phyloP scores from a whole-genome alignment of 805 yeast species.

The Metschnikowia corniflorae region DNA sequence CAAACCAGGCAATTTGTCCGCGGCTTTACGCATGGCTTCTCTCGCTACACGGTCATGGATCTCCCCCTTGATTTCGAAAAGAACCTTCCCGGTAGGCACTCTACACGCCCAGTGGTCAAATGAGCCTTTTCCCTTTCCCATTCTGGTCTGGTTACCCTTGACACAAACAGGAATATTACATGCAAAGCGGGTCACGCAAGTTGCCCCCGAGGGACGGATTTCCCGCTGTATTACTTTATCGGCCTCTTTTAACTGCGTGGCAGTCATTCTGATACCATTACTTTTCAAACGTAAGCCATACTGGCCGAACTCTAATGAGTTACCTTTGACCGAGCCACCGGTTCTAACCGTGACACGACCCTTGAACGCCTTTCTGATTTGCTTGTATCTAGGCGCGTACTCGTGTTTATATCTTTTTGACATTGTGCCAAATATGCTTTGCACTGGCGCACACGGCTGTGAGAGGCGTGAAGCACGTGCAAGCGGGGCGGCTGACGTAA shows the following conservation, averaged over 20 bases:
- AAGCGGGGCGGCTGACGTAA: no score
- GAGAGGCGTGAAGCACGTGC: no score
- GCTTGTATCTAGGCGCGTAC: slow-evolving; percentile 71
- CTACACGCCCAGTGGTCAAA: slow-evolving; percentile 97
- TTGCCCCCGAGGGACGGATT: slow-evolving; percentile 74
- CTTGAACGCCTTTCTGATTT: slow-evolving; percentile 75
- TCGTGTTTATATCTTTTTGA: slow-evolving; percentile 54
- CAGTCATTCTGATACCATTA: slow-evolving; percentile 83
- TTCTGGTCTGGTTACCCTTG: slow-evolving; percentile 98
- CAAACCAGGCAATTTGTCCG: slow-evolving; percentile 87
- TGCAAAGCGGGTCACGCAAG: slow-evolving; percentile 73
- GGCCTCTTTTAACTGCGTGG: slow-evolving; percentile 87
- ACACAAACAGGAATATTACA: slow-evolving; percentile 89
- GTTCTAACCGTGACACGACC: slow-evolving; percentile 93
- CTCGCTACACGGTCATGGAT: slow-evolving; percentile 87
- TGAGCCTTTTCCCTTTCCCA: slow-evolving; percentile 99
- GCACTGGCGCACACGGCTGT: no score
- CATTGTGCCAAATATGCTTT: slow-evolving; percentile 5
- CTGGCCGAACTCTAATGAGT: slow-evolving; percentile 73
- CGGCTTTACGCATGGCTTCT: slow-evolving; percentile 86
- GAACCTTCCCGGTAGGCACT: slow-evolving; percentile 91
- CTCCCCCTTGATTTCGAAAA: slow-evolving; percentile 78
- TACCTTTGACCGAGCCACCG: slow-evolving; percentile 92
- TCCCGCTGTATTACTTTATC: slow-evolving; percentile 81
- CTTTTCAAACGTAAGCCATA: slow-evolving; percentile 84